Base-by-base conservation (phyloP, 495 filamentous ascomycete genomes). In the Hyaloscypha finlandica region DNA sequence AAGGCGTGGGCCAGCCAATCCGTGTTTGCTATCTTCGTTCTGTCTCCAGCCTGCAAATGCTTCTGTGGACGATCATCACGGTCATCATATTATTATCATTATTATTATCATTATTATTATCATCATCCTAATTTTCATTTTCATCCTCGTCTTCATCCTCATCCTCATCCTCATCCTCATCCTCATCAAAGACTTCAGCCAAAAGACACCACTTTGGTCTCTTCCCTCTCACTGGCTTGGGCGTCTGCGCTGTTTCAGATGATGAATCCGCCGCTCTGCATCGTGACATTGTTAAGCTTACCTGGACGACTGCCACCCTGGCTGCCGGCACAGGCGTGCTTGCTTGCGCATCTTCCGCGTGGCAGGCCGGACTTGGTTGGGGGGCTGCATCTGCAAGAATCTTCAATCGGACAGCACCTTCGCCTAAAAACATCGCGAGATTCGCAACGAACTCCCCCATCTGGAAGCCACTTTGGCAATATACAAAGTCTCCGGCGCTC, bases 331-430 rank as follows among this genome's bases (percentile, higher is more conserved):
- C 53, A 14, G 53, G 53, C 22, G 53, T 56, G 20, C 53, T 56
- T 56, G 53, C 53, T 20, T 53, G 51, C 19, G 53, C 53, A 56
- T 31, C 19, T 56, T 31, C 53, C 53, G 53, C 53, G 53, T 56
- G 53, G 53, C 53, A 56, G 53, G 16, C 53, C 3, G 16, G 22
- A 31, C 29, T n/a, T 25, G 53, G 6, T 8, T 56, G 53, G 8
- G 8, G 8, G 53, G 53, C 29, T 11, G 42, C 42, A 48, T 48
- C 42, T 48, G 6, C 42, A 48, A 48, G 3, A 25, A 37, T 37
- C 35, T 37, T 6, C 35, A 37, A 48, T 48, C 42, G 8, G 42
- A 48, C 42, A 48, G 6, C 42, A 48, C 42, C 42, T 12, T 48
- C 8, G 42, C 42, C 42, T 11, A 1, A 6, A 6, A 48, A 48